A percentile compares a stretch with the other conserved stretches of the same genome.
phyloP scores from a whole-genome alignment of 805 yeast genomes.

The Schwanniomyces yamadae region DNA sequence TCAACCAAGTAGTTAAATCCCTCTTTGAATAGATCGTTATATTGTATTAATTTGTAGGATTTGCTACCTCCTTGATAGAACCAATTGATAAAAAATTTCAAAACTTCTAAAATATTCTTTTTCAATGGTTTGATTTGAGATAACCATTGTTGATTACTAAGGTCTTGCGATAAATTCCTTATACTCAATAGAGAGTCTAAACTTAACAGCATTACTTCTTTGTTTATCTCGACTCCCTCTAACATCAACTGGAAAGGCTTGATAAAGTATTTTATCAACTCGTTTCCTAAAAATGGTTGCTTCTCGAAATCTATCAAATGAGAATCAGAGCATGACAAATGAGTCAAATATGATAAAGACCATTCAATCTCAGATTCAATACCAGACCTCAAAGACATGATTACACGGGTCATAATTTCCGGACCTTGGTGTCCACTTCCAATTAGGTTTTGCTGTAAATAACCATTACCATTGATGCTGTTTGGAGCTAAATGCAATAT shows the following conservation, averaged over 20 bases:
- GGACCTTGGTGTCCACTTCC: conserved; percentile 52
- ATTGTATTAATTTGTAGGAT: conserved; percentile 17
- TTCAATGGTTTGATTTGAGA: conserved; percentile 54
- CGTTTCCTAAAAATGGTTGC: conserved; percentile 42
- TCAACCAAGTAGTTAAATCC: conserved; percentile 68
- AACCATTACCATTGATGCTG: conserved; percentile 7
- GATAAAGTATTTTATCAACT: conserved; percentile 36
- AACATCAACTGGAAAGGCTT: conserved; percentile 28
- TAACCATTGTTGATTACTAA: conserved; percentile 75
- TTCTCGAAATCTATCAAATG: conserved; percentile 47
- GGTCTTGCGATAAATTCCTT: conserved; percentile 81
- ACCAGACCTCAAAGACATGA: conserved; percentile 66
- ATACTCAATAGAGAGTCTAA: conserved; percentile 60
- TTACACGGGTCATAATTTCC: conserved; percentile 61
- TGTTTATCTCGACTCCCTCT: conserved; percentile 17
- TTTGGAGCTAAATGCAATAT: conserved; percentile 6
- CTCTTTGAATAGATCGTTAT: conserved; percentile 49
- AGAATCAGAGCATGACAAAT: conserved; percentile 50
- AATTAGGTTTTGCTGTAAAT: conserved; percentile 12
- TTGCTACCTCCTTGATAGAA: conserved; percentile 20
- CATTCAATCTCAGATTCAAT: conserved; percentile 68
- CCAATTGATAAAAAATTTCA: conserved; percentile 41
- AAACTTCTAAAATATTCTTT: conserved; percentile 42
- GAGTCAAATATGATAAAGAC: conserved; percentile 58
- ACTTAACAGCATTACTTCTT: conserved; percentile 24